A percentile compares a stretch with the other conserved stretches of the same genome.
These are phyloP conservation scores for Tetradesmus lagerheimii DNA, from an alignment of 139 green algal species.

Conservation along the genomic window DNA sequence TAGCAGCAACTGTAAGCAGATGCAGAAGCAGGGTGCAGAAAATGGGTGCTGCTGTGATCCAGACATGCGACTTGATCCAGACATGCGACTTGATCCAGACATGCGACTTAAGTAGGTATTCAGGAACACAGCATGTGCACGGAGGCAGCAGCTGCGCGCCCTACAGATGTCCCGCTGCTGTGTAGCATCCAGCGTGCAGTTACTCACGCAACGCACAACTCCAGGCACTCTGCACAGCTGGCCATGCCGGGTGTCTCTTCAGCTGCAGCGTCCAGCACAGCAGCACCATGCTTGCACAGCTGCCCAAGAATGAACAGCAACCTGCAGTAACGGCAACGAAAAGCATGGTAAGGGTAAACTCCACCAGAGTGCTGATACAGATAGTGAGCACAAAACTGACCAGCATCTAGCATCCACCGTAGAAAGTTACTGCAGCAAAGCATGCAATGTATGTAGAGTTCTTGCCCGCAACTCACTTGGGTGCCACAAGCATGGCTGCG, in stretches of 20 bases:
- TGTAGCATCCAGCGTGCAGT: background rate
- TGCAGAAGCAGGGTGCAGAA: too few species aligned
- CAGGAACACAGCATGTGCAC: background rate
- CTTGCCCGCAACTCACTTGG: background rate
- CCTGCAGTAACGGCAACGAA: constrained; percentile 38
- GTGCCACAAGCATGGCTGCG: background rate
- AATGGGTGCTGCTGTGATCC: too few species aligned
- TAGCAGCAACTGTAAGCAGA: background rate
- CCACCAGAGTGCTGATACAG: too few species aligned
- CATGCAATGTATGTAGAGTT: background rate
- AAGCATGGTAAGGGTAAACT: background rate
- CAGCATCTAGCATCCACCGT: background rate
- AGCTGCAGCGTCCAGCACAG: constrained; percentile 61
- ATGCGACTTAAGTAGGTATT: background rate
- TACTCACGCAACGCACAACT: constrained; percentile 47
- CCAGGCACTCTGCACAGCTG: constrained; percentile 54
- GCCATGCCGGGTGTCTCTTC: background rate
- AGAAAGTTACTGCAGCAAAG: background rate
- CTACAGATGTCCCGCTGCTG: constrained; percentile 34
- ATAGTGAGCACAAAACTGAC: background rate
- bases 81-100: too few species aligned
- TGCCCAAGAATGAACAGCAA: constrained; percentile 82
- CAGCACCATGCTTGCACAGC: constrained; percentile 73
- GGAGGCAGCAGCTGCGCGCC: background rate
- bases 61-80: too few species aligned